Evolutionary conservation across 2,329 filamentous ascomycete genomes (phyloP).

Genomic region (Endothia cerciana): DNA sequence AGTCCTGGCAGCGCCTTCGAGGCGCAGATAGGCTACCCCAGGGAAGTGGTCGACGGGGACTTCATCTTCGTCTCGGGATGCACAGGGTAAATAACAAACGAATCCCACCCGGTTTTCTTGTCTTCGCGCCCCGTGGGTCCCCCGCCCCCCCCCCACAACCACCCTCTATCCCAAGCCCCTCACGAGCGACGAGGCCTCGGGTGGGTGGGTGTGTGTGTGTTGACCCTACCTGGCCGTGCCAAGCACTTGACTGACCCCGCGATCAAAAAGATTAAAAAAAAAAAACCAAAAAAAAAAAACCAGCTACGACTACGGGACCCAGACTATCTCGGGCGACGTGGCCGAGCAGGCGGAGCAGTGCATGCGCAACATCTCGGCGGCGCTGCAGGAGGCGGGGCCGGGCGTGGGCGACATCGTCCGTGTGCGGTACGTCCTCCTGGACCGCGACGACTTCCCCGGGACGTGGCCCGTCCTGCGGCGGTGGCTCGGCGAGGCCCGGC

Average conservation of each 20-base stretch:
- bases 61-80: slow-evolving; percentile 59
- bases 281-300: background rate
- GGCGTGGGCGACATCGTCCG: slow-evolving; percentile 52
- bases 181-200: background rate
- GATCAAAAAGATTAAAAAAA: too few species aligned
- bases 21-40: slow-evolving; percentile 57
- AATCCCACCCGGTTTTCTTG: background rate
- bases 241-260: too few species aligned
- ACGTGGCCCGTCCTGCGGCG: slow-evolving; percentile 55
- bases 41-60: slow-evolving; percentile 54
- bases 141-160: too few species aligned
- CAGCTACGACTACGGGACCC: slow-evolving; percentile 56
- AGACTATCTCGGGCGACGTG: slow-evolving; percentile 48
- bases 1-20: slow-evolving; percentile 57
- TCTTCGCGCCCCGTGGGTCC: too few species aligned
- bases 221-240: too few species aligned
- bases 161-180: background rate
- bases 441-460: slow-evolving; percentile 50
- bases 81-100: slow-evolving; percentile 47
- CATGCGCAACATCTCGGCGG: slow-evolving; percentile 50
- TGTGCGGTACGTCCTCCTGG: slow-evolving; percentile 56
- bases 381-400: slow-evolving; percentile 49
- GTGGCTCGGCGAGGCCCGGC: slow-evolving; percentile 54
- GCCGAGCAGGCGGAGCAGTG: slow-evolving; percentile 54
- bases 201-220: too few species aligned